Evolutionary conservation across 164 flowering plant species (phyloP).

Genomic region (Vitis riparia): DNA sequence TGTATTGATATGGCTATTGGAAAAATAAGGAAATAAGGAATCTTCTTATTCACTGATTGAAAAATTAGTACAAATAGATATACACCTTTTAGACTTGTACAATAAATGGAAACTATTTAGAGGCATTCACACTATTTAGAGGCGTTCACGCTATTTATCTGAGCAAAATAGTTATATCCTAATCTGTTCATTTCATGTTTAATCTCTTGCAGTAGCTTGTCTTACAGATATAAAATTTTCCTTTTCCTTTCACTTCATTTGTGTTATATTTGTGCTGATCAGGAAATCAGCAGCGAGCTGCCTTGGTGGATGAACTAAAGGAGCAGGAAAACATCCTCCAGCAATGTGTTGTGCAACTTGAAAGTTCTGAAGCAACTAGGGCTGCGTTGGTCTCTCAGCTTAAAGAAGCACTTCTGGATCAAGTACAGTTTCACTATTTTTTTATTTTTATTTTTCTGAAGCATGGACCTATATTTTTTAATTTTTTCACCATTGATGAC

Average conservation of each 20-base stretch:
- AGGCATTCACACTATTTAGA: too few species aligned
- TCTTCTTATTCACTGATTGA: too few species aligned
- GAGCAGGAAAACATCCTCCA: slow-evolving; percentile 61
- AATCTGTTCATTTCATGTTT: too few species aligned
- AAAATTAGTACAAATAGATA: too few species aligned
- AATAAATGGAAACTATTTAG: too few species aligned
- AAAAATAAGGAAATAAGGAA: too few species aligned
- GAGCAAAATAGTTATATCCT: too few species aligned
- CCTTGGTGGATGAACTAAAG: slow-evolving; percentile 50
- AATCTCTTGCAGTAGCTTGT: neutral
- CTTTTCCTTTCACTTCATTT: neutral
- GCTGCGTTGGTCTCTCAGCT: slow-evolving; percentile 55
- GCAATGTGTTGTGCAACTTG: slow-evolving; percentile 60
- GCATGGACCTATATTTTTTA: neutral
- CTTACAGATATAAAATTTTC: neutral
- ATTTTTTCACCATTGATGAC: neutral
- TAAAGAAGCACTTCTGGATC: slow-evolving; percentile 78
- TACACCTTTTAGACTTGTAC: too few species aligned
- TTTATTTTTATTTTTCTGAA: neutral
- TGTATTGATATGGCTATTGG: too few species aligned
- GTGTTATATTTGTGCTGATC: slow-evolving; percentile 1
- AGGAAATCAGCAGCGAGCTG: slow-evolving; percentile 53
- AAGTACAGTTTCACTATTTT: slow-evolving; percentile 38
- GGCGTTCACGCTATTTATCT: too few species aligned
- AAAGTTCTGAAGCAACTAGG: slow-evolving; percentile 59